Base-by-base conservation (phyloP, 1,139 yeast genomes). In the Tardiomyces depauwii region DNA sequence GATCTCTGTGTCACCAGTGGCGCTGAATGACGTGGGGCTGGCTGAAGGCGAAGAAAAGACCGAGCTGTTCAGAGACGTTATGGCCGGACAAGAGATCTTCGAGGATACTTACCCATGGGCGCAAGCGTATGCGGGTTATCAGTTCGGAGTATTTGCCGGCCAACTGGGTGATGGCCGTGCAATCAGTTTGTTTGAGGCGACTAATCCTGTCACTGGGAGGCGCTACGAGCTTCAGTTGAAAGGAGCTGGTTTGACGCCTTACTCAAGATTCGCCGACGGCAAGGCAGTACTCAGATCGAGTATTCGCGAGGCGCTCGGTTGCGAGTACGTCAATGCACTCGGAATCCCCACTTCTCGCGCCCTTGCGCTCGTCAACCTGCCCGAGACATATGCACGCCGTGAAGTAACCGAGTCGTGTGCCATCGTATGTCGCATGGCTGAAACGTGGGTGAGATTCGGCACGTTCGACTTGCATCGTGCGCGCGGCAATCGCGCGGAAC, bases 121-220 rank as follows among this genome's bases (percentile, higher is more conserved):
- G 7, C 89, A 83, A 62, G 86, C 93, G 0, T 91, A 91, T 62
- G 95, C 97, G 1, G 98, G 98, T 1, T 87, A 84, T 73, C 98
- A 91, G 60, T 91, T 91, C 68, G 97, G 98, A 2, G 79, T 76
- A 54, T 91, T 91, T 78, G 96, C 97, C 0, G 97, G 97, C 1
- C 98, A 91, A 63, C 68, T 91, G 52, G 98, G 98, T 3, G 98
- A 91, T 61, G 98, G 98, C 0, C 70, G 98, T 51, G 96, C 88
- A 2, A 74, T 80, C 9, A 86, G 83, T 57, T 66, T 91, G 43
- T 88, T 89, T 64, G 93, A 85, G 53, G 66, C 82, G 0, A 71
- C 72, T 5, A 72, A 70, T 45, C 56, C 61, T 2, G 56, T 51
- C 2, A 60, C 66, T 0, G 65, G 66, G 4, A 62, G 61, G 41